Base-by-base conservation (phyloP, 768 basidiomycete species). In the Boletus reticuloceps region DNA sequence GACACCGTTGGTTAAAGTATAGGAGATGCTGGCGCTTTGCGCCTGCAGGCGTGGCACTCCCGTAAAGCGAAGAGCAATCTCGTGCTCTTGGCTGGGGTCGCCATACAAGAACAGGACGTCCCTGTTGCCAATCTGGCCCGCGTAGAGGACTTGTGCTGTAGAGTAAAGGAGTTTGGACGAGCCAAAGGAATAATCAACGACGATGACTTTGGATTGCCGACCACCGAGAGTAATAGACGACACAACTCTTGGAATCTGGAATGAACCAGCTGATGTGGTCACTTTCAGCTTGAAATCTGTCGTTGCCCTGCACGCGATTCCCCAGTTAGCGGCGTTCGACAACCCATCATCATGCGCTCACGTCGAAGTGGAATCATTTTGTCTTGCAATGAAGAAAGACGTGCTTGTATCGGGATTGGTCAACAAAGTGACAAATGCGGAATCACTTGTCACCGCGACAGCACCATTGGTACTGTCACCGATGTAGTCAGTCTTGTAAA, bases 401-500 rank as follows among this genome's bases (percentile, higher is more conserved):
- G 88, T 73, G 2, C 71, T 70, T 0, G 82, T 83, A 54, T 90
- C 86, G 0, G 86, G 86, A 64, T 94, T 93, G 47, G 70, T 74
- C 46, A 94, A 71, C 19, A 83, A 64, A 0, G 87, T 89, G 17
- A 81, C 79, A 57, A 84, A 87, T 5, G 78, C 80, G 4, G 73
- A 75, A 0, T 78, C 54, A 54, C 80, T 79, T n/a, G 72, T 69
- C 41, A 76, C 64, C 0, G 58, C 62, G 25, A 79, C 76, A 13
- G 69, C 69, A 37, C 82, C 83, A 13, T 75, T 80, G 22, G 76
- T 79, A 22, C 82, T 77, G 61, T 89, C 80, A 5, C 83, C 85
- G 20, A 91, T 73, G 78, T 84, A 82, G 58, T 90, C 79, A 0
- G 91, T 94, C 72, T 91, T 88, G 70, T 84, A 82, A 66, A 93